phyloP scores from a whole-genome alignment of 2,329 filamentous ascomycete genomes.

The Trichoderma brevicompactum region DNA sequence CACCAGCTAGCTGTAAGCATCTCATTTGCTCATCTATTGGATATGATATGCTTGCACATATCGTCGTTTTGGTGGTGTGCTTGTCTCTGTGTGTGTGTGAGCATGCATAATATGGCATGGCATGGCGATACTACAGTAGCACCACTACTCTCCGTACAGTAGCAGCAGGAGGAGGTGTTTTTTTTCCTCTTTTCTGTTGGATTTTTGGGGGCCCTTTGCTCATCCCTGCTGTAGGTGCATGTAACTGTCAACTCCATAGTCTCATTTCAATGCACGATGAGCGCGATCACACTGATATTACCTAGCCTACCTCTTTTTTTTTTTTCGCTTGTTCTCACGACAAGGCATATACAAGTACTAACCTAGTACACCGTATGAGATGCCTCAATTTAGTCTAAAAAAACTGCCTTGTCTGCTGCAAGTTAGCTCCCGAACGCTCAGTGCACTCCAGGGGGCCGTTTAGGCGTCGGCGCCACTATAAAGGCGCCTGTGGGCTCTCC shows the following conservation, averaged over 20 bases:
- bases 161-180: no score
- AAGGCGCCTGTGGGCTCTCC: slow-evolving; percentile 21
- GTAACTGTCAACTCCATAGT: neutral
- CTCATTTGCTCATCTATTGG: no score
- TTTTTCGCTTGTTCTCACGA: no score
- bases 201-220: slow-evolving; percentile 4
- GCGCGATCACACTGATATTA: neutral
- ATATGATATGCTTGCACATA: neutral
- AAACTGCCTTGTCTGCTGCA: slow-evolving; percentile 2
- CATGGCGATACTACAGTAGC: no score
- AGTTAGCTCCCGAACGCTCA: slow-evolving; percentile 16
- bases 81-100: neutral
- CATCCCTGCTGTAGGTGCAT: neutral
- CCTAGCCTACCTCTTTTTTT: neutral
- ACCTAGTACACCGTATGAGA: no score
- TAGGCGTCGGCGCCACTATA: slow-evolving; percentile 23
- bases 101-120: neutral
- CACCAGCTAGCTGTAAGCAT: no score
- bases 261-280: neutral
- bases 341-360: no score
- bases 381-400: no score
- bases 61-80: neutral
- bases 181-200: neutral
- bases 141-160: no score
- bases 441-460: neutral